Base-by-base conservation (phyloP, 352 stramenopile genomes). In the Thalassiosira mediterranea region DNA sequence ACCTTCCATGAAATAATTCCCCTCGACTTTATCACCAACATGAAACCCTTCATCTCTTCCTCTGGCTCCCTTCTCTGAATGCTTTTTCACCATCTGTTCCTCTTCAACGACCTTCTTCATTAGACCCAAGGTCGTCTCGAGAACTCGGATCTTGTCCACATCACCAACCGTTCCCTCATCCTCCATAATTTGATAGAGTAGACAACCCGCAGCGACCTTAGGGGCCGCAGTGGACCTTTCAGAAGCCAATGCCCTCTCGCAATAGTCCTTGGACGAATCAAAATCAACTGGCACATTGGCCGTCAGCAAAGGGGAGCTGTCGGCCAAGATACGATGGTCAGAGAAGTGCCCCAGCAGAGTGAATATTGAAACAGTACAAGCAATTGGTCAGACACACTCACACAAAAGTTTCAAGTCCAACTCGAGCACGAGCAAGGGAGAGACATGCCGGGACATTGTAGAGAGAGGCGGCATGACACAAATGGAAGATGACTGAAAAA, bases 401-500 rank as follows among this genome's bases (percentile, higher is more conserved):
- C 11, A 88, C 84, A 21, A 53, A 80, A 37, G 68, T 83, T 64
- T 78, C 75, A 38, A 89, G 69, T 42, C 81, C 81, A 37, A 83
- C 64, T 56, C 78, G 60, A 31, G 85, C 60, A 42, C 84, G 58
- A 63, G 74, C 84, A 37, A 91, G 68, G 17, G 84, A 72, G 29
- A 91, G 74, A 42, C 78, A 91, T 21, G 84, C 81, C 47, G 64
- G 53, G 0, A 79, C 72, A 74, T 83, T 77, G 3, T 68, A 58
- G 8, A 89, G 62, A 38, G 72, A 81, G 23, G 84, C 78, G 17
- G 81, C 84, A 79, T 89, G 76, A 31, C 57, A 81, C 0, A 91
- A 63, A 62, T 91, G 84, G 67, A 89, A 91, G 13, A 91, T 59
- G 3, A 91, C 81, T 0, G 81, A 88, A 62, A 82, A 88, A 15